Conservation (phyloP, 257 asterid genomes). For the Capsicum baccatum region DNA sequence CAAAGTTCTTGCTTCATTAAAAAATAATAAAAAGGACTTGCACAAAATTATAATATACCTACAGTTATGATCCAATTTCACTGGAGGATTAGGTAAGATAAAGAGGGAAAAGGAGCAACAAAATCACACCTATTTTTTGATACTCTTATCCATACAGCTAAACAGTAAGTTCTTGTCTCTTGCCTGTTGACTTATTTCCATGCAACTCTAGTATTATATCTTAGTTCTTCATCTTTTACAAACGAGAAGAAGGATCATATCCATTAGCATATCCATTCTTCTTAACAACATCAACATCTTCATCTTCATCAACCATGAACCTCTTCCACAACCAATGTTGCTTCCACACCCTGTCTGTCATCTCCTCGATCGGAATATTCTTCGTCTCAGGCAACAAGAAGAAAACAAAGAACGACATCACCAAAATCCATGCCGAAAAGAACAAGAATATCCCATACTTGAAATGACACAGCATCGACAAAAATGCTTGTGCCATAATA, state of each 20-base stretch:
- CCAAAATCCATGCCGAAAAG: slow-evolving; percentile 79
- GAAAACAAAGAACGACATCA: slow-evolving; percentile 79
- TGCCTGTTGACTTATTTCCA: slow-evolving; percentile 2
- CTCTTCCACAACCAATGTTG: slow-evolving; percentile 93
- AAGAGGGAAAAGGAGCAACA: not conserved
- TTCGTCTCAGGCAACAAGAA: slow-evolving; percentile 89
- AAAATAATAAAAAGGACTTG: not conserved
- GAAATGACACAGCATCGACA: slow-evolving; percentile 84
- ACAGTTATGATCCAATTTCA: not conserved
- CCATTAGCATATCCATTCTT: slow-evolving; percentile 46
- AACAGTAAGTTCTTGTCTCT: not conserved
- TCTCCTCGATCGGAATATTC: slow-evolving; percentile 88
- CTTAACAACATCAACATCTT: slow-evolving; percentile 24
- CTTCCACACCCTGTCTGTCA: slow-evolving; percentile 92
- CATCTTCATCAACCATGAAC: slow-evolving; percentile 57
- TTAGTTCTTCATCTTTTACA: slow-evolving; percentile 32
- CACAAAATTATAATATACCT: not conserved
- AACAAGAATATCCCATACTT: slow-evolving; percentile 85
- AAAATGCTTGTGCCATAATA: slow-evolving; percentile 85
- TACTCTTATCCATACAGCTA: not conserved
- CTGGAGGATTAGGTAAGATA: not conserved
- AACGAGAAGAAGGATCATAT: slow-evolving; percentile 49
- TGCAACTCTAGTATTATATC: too few relatives aligned
- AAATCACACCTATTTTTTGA: not conserved
- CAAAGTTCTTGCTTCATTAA: not conserved